Evolutionary conservation across 768 basidiomycete genomes (phyloP).

Genomic region (Stropharia rugosoannulata): DNA sequence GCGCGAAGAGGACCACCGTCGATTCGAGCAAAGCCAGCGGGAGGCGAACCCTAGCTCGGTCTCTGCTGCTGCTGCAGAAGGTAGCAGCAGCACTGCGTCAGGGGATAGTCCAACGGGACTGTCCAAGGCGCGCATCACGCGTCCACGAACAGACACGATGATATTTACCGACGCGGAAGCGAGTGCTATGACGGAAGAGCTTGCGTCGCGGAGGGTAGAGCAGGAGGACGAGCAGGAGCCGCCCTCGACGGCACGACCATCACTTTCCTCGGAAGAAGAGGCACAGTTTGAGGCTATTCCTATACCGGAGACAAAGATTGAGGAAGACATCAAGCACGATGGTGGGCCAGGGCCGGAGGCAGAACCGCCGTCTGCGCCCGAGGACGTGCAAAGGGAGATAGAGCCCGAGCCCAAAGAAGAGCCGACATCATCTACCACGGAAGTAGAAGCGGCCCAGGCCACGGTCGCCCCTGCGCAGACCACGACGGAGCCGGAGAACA

Average conservation of each 20-base stretch:
- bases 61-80: not conserved
- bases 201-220: slow-evolving; percentile 22
- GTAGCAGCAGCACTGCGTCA: not conserved
- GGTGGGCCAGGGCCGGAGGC: not conserved
- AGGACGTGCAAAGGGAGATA: slow-evolving; percentile 15
- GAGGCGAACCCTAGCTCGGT: slow-evolving; percentile 3
- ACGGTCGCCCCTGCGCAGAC: not conserved
- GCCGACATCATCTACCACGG: not conserved
- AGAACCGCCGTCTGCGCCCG: not conserved
- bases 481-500: no score
- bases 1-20: slow-evolving; percentile 5
- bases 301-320: no score
- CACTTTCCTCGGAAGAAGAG: no score
- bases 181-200: slow-evolving; percentile 31
- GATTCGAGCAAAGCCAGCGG: not conserved
- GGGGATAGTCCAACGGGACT: not conserved
- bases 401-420: slow-evolving; percentile 14
- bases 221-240: slow-evolving; percentile 10
- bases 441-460: not conserved
- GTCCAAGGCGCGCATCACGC: slow-evolving; percentile 43
- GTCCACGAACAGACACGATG: slow-evolving; percentile 75
- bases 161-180: slow-evolving; percentile 48
- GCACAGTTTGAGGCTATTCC: no score
- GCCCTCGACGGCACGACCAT: slow-evolving; percentile 12
- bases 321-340: no score